Base-by-base conservation (phyloP, 768 basidiomycete genomes). In the Leccinum rimulosum region DNA sequence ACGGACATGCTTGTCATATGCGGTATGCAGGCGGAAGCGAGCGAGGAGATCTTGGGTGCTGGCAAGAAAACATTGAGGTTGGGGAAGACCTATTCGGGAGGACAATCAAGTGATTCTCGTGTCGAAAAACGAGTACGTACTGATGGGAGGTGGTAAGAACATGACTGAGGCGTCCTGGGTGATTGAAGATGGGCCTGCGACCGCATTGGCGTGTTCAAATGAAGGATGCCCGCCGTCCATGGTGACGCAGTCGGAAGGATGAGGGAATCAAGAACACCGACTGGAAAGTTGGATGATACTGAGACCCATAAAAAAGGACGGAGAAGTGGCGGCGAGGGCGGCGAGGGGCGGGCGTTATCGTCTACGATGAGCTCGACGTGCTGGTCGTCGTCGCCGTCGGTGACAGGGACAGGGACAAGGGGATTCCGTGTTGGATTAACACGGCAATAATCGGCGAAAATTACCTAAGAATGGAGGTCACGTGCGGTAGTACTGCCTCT, bases 1-100 rank as follows among this genome's bases (percentile, higher is more conserved):
- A n/a, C 86, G 80, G 53, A 92, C 91, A 66, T 92, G 88, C 68
- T 86, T 88, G 76, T 91, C 86, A 70, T 93, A 93, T n/a, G 88
- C 85, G 10, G 85, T 65, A 52, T 85, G 80, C 30, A 93, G 83
- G 52, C 82, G 77, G 66, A 93, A 89, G 60, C 86, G 85, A 49
- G 82, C 77, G 57, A 93, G 79, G 54, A 93, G 84, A 74, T 93
- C 91, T 67, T 93, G 84, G 1, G 91, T 91, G 74, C 90, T 89
- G 43, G 80, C 72, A 53, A 93, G 81, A 70, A 82, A 78, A 28
- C 79, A 64, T 51, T 64, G 71, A 12, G 71, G 71, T 36, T 67
- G 80, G 40, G 75, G 73, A 52, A 61, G 54, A 49, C 55, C 68
- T 68, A 52, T 64, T 69, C 61, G 67, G 63, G 27, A 66, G 50